Evolutionary conservation across 495 filamentous ascomycete species (phyloP).

Genomic region (Evernia prunastri): DNA sequence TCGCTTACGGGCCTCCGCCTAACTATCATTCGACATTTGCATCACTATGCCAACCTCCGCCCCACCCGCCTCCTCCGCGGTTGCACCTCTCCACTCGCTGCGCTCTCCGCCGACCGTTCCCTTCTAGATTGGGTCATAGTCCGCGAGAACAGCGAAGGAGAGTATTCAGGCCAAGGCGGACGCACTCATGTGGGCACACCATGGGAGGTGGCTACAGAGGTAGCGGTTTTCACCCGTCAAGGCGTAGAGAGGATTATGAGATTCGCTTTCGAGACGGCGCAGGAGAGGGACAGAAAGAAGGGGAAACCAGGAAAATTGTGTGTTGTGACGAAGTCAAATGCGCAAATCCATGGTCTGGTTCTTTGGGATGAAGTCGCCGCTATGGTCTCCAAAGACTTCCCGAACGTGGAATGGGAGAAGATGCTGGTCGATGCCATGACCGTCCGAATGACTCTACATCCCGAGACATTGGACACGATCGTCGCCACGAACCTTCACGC

Average conservation of each 20-base stretch:
- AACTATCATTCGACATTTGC: constrained; percentile 48
- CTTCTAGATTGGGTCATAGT: constrained; percentile 52
- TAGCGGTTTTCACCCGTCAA: constrained; percentile 48
- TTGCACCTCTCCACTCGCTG: constrained; percentile 43
- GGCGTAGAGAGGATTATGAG: constrained; percentile 51
- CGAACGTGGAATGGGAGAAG: constrained; percentile 49
- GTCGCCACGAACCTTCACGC: constrained; percentile 54
- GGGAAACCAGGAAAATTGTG: constrained; percentile 30
- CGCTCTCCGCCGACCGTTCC: constrained; percentile 32
- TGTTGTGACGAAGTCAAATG: constrained; percentile 56
- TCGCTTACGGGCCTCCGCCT: constrained; percentile 51
- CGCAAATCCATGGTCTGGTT: constrained; percentile 53
- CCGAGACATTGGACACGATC: constrained; percentile 48
- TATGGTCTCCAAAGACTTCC: constrained; percentile 43
- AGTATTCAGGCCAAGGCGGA: constrained; percentile 53
- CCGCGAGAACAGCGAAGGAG: constrained; percentile 53
- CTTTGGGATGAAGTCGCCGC: constrained; percentile 50
- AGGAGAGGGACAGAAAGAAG: constrained; percentile 41
- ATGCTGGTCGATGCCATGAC: constrained; percentile 59
- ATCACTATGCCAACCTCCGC: constrained; percentile 53
- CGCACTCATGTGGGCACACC: constrained; percentile 44
- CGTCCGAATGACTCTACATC: constrained; percentile 49
- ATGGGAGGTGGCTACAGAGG: constrained; percentile 50
- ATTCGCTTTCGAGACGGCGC: constrained; percentile 50
- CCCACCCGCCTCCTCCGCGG: constrained; percentile 47